Evolutionary conservation across 2,329 filamentous ascomycete genomes (phyloP).

Genomic region (Aspergillus felis): DNA sequence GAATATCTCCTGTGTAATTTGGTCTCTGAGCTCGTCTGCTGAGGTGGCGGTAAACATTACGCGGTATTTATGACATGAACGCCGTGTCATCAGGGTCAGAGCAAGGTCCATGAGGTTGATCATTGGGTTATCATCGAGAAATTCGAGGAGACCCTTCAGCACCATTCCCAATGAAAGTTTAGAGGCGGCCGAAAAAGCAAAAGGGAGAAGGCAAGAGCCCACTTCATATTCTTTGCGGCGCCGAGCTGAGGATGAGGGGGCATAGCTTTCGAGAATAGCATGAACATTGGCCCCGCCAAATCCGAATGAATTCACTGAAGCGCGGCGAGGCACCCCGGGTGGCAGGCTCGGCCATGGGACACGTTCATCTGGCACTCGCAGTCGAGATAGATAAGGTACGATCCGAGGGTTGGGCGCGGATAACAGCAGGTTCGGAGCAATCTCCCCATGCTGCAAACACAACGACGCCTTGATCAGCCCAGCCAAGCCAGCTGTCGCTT

Average conservation of each 20-base stretch:
- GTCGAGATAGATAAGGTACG: slow-evolving; percentile 7
- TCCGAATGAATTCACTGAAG: slow-evolving; percentile 27
- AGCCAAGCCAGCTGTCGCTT: slow-evolving; percentile 12
- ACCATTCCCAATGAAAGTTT: too few species aligned
- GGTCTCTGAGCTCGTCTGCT: too few species aligned
- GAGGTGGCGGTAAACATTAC: too few species aligned
- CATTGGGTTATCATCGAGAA: too few species aligned
- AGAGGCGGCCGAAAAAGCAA: too few species aligned
- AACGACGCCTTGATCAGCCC: slow-evolving; percentile 15
- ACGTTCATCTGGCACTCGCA: neutral
- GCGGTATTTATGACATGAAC: too few species aligned
- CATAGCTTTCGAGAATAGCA: slow-evolving; percentile 3
- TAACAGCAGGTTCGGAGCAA: slow-evolving; percentile 17
- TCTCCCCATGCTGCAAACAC: slow-evolving; percentile 9
- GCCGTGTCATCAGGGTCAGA: too few species aligned
- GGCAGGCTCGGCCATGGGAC: slow-evolving; percentile 15
- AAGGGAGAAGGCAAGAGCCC: too few species aligned
- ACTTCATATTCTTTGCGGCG: too few species aligned
- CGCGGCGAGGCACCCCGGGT: slow-evolving; percentile 5
- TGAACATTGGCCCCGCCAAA: slow-evolving; percentile 15
- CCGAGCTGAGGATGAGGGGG: neutral
- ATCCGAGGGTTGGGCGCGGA: slow-evolving; percentile 18
- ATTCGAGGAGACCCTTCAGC: too few species aligned
- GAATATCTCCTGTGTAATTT: too few species aligned
- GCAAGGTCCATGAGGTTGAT: too few species aligned